A percentile compares a stretch with the other conserved stretches of the same genome.
phyloP scores from a whole-genome alignment of 495 filamentous ascomycete species.

The Durotheca rogersii region DNA sequence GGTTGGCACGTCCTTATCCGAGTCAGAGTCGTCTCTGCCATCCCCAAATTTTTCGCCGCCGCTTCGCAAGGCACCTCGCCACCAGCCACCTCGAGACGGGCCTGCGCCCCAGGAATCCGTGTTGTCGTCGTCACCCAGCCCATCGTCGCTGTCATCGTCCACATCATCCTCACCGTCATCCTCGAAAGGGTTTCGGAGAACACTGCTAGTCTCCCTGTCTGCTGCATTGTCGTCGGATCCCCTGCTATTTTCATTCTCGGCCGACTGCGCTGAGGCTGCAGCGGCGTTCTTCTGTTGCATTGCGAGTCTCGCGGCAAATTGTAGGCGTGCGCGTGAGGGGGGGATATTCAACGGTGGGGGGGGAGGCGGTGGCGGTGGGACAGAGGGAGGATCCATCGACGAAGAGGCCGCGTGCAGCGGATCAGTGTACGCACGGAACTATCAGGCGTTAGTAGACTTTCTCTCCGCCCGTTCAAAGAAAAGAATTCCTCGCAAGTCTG shows the following conservation, averaged over 20 bases:
- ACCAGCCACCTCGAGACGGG: slow-evolving; percentile 46
- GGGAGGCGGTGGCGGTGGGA: slow-evolving; percentile 54
- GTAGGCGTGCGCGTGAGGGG: slow-evolving; percentile 81
- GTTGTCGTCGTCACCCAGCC: slow-evolving; percentile 39
- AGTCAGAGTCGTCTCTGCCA: slow-evolving; percentile 48
- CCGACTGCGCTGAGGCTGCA: slow-evolving; percentile 37
- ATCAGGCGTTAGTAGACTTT: slow-evolving; percentile 17
- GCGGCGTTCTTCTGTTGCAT: slow-evolving; percentile 68
- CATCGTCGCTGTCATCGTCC: slow-evolving; percentile 49
- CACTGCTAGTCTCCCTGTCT: slow-evolving; percentile 21
- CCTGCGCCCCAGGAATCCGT: slow-evolving; percentile 34
- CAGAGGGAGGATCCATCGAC: slow-evolving; percentile 51
- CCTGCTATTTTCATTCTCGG: slow-evolving; percentile 30
- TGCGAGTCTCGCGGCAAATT: slow-evolving; percentile 79
- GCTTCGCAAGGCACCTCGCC: slow-evolving; percentile 44
- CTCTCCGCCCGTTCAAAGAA: slow-evolving; percentile 1
- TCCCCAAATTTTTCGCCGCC: slow-evolving; percentile 46
- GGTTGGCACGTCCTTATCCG: slow-evolving; percentile 38
- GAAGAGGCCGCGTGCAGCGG: slow-evolving; percentile 43
- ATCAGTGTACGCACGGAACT: slow-evolving; percentile 56
- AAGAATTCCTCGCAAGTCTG: too few species aligned
- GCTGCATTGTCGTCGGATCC: slow-evolving; percentile 30
- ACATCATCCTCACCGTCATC: slow-evolving; percentile 49
- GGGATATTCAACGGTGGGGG: slow-evolving; percentile 74
- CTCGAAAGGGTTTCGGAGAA: slow-evolving; percentile 49